phyloP scores from a whole-genome alignment of 768 basidiomycete genomes.

The Crassisporium funariophilum region DNA sequence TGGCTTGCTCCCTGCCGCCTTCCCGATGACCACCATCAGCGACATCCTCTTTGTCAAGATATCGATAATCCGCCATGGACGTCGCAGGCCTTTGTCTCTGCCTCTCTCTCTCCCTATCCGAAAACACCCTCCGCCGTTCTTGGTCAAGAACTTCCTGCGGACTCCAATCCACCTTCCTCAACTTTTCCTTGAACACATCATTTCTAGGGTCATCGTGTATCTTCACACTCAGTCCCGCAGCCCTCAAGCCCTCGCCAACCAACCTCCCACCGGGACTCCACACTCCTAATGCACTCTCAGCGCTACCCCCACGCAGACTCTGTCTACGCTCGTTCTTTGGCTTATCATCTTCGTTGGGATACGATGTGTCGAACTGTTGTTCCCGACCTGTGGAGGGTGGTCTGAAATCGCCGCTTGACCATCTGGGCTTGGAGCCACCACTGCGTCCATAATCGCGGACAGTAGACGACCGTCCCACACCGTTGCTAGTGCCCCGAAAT shows the following conservation, averaged over 20 bases:
- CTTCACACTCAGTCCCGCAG: constrained; percentile 62
- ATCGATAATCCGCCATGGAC: constrained; percentile 55
- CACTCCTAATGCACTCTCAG: constrained; percentile 58
- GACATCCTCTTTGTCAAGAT: constrained; percentile 26
- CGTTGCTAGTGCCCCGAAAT: constrained; percentile 21
- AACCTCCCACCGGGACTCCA: constrained; percentile 50
- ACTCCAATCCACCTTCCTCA: constrained; percentile 31
- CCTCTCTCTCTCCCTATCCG: constrained; percentile 19
- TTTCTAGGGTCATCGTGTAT: constrained; percentile 20
- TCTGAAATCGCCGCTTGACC: constrained; percentile 30
- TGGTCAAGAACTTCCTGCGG: constrained; percentile 36
- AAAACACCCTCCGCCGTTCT: constrained; percentile 23
- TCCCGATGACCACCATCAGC: constrained; percentile 19
- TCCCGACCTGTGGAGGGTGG: constrained; percentile 22
- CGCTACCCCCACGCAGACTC: constrained; percentile 64
- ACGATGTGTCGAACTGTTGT: constrained; percentile 19
- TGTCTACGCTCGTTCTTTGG: constrained; percentile 49
- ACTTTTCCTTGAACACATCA: constrained; percentile 31
- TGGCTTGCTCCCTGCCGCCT: background rate
- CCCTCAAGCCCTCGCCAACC: constrained; percentile 67
- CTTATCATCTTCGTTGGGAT: constrained; percentile 15
- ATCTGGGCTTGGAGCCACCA: constrained; percentile 16
- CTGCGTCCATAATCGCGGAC: constrained; percentile 28
- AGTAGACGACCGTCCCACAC: constrained; percentile 28
- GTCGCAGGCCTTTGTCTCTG: constrained; percentile 46